phyloP scores from a whole-genome alignment of 2,329 filamentous ascomycete species.

The Pezicula radicicola region DNA sequence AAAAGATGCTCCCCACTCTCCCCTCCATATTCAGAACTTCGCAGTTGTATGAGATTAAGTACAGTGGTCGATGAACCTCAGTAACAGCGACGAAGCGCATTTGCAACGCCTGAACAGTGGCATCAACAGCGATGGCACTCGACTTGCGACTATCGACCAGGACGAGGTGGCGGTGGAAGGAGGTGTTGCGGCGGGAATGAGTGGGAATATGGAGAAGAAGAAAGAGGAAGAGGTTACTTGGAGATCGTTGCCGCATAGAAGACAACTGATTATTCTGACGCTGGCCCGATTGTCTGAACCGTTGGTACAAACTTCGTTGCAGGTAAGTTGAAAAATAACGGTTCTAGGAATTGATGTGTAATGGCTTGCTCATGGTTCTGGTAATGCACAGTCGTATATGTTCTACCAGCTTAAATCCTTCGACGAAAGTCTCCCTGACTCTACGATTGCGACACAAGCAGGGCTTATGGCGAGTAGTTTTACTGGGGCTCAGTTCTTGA shows the following conservation, averaged over 20 bases:
- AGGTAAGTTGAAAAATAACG: conserved; percentile 54
- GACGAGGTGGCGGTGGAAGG: conserved; percentile 10
- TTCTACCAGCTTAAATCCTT: conserved; percentile 89
- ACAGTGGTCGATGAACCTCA: conserved; percentile 9
- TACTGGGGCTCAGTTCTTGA: conserved; percentile 77
- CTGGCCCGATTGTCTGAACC: conserved; percentile 79
- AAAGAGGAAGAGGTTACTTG: conserved; percentile 51
- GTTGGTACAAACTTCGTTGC: conserved; percentile 67
- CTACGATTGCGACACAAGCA: conserved; percentile 72
- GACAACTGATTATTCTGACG: conserved; percentile 74
- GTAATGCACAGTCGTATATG: conserved; percentile 58
- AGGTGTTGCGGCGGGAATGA: not conserved
- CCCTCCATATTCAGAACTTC: not conserved
- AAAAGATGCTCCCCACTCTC: no score
- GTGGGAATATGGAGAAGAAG: conserved; percentile 3
- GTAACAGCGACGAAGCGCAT: not conserved
- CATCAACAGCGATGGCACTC: conserved; percentile 5
- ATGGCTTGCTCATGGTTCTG: conserved; percentile 31
- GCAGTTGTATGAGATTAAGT: conserved; percentile 1
- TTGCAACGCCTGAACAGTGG: not conserved
- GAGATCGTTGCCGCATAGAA: conserved; percentile 71
- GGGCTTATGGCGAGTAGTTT: conserved; percentile 78
- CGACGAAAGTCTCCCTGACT: conserved; percentile 46
- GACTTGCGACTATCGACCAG: conserved; percentile 7
- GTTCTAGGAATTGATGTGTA: conserved; percentile 49